Percentiles rank a stretch among this genome's conserved stretches.
phyloP scores from a whole-genome alignment of 2,329 filamentous ascomycete species.

The Trichoderma breve region DNA sequence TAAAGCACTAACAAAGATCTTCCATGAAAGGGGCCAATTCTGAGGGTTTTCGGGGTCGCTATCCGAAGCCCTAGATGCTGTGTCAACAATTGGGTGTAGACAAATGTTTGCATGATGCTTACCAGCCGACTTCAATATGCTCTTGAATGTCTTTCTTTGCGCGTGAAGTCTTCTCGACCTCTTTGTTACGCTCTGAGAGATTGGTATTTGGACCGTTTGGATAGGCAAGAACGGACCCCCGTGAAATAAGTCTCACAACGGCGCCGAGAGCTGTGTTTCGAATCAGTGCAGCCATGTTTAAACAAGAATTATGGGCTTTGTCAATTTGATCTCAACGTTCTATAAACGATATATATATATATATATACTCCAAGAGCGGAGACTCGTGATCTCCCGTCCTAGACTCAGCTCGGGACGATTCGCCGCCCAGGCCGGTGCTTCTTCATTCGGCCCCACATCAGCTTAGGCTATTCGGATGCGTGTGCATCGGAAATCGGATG shows the following conservation, averaged over 20 bases:
- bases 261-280: neutral
- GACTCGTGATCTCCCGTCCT: neutral
- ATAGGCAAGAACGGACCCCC: neutral
- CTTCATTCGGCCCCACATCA: neutral
- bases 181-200: neutral
- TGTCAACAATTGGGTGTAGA: neutral
- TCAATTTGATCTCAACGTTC: neutral
- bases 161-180: neutral
- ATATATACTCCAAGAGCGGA: neutral
- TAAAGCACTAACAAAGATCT: neutral
- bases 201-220: neutral
- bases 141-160: neutral
- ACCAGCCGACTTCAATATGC: neutral
- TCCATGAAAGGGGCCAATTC: neutral
- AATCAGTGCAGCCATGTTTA: neutral
- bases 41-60: neutral
- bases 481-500: neutral
- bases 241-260: neutral
- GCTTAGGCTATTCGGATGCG: neutral
- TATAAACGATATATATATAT: neutral
- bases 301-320: neutral
- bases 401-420: neutral
- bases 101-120: neutral
- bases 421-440: neutral
- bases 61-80: neutral